Base-by-base conservation (phyloP, 208 protist species). In the Strigomonas oncopelti region DNA sequence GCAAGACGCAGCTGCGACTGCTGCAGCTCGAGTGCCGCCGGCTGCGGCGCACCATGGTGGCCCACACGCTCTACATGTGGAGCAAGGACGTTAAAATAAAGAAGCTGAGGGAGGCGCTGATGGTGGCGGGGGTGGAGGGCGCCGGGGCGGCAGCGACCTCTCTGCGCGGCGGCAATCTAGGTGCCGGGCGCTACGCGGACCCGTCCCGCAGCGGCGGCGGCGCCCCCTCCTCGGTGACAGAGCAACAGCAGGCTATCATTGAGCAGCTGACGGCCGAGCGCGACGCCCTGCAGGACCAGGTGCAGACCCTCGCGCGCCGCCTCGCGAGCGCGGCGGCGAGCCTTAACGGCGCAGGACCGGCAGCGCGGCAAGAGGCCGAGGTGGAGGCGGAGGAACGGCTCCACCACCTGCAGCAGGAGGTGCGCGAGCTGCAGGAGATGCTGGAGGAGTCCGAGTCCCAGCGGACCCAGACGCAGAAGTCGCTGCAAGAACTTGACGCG, bases 11-110 rank as follows among this genome's bases (percentile, higher is more conserved):
- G 7, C 18, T 87, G 32, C 79, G 79, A 0, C 77, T 82, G 48
- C 53, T 89, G 7, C 75, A 89, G 67, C 55, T 67, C 25, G 63
- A 77, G 25, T 51, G 91, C 32, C 74, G 73, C n/a, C 77, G 62
- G 4, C 68, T 80, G 8, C 72, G 67, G 29, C 69, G 70, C 46
- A 66, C 80, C 55, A 51, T 90, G 22, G 72, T 89, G 9, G 80
- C 81, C 5, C 81, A 83, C 57, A 88, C 81, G n/a, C 60, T 91
- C 38, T 88, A 88, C 60, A 68, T 88, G 54, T 93, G 85, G 85
- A 91, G 84, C 65, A 87, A 84, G 63, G 75, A 78, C 28, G 66
- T 83, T 18, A 71, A 61, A 16, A 74, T 83, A 24, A 77, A 78
- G 36, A 60, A 85, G 51, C 70, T 88, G 13, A 63, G 77, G 36